A percentile compares a stretch with the other conserved stretches of the same genome.
phyloP scores from a whole-genome alignment of 129 eudicot genomes.

The Oenanthe sinensis region DNA sequence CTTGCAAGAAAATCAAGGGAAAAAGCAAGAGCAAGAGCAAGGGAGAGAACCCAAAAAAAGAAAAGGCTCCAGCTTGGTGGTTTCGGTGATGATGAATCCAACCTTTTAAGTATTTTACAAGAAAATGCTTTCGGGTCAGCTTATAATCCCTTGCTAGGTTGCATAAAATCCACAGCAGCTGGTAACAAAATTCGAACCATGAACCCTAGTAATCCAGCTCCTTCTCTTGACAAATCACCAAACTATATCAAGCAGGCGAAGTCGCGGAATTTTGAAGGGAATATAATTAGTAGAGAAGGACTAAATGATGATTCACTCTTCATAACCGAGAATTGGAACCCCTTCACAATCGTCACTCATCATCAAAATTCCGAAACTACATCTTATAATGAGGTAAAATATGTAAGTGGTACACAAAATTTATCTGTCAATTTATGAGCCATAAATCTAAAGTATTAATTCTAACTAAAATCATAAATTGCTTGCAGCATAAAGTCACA shows the following conservation, averaged over 20 bases:
- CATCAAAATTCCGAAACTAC: conserved; percentile 19
- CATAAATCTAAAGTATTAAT: too few species aligned
- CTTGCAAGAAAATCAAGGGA: conserved; percentile 43
- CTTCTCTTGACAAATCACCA: neutral
- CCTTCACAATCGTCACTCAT: conserved; percentile 18
- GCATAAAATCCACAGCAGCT: neutral
- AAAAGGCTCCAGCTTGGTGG: conserved; percentile 11
- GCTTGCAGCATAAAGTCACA: too few species aligned
- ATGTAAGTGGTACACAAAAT: neutral
- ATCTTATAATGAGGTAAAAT: too few species aligned
- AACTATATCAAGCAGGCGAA: conserved; percentile 15
- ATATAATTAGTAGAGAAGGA: neutral
- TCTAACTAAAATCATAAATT: too few species aligned
- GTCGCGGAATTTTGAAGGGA: conserved; percentile 14
- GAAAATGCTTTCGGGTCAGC: conserved; percentile 13
- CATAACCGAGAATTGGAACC: conserved; percentile 17
- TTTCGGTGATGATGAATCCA: neutral
- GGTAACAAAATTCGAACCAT: neutral
- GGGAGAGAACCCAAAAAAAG: conserved; percentile 52
- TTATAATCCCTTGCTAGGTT: conserved; percentile 16
- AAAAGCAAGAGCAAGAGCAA: conserved; percentile 66
- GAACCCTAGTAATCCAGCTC: neutral
- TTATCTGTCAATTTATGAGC: neutral
- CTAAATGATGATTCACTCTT: conserved; percentile 13
- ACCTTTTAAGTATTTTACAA: neutral